Evolutionary conservation across 257 asterid genomes (phyloP).

Genomic region (Buddleja alternifolia): DNA sequence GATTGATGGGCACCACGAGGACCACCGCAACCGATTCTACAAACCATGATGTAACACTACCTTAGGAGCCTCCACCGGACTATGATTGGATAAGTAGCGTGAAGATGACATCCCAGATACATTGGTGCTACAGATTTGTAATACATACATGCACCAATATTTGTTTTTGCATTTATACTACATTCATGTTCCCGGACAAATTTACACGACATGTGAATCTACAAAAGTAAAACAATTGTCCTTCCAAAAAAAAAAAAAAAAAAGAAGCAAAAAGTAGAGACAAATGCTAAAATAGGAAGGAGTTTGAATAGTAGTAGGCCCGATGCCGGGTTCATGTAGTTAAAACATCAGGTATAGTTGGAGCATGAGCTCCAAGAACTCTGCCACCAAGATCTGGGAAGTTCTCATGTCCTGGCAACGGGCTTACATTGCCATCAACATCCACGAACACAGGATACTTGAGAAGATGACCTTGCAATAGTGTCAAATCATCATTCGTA

Average conservation of each 20-base stretch:
- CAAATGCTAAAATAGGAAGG: neutral
- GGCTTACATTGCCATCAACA: conserved; percentile 62
- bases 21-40: too few species aligned
- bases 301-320: neutral
- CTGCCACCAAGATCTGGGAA: conserved; percentile 90
- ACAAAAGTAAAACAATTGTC: too few species aligned
- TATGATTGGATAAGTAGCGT: too few species aligned
- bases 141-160: too few species aligned
- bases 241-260: neutral
- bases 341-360: conserved; percentile 70
- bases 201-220: too few species aligned
- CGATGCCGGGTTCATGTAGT: conserved; percentile 52
- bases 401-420: conserved; percentile 62
- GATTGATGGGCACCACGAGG: too few species aligned
- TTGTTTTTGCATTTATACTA: too few species aligned
- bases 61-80: too few species aligned
- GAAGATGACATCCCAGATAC: too few species aligned
- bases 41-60: too few species aligned
- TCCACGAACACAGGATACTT: conserved; percentile 78
- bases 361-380: conserved; percentile 67
- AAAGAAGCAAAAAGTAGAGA: neutral
- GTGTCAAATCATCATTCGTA: conserved; percentile 43
- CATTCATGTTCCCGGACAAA: too few species aligned
- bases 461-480: conserved; percentile 79
- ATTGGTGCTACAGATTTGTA: too few species aligned